Conservation (phyloP, 345 rosid species). For the Dovyalis caffra region DNA sequence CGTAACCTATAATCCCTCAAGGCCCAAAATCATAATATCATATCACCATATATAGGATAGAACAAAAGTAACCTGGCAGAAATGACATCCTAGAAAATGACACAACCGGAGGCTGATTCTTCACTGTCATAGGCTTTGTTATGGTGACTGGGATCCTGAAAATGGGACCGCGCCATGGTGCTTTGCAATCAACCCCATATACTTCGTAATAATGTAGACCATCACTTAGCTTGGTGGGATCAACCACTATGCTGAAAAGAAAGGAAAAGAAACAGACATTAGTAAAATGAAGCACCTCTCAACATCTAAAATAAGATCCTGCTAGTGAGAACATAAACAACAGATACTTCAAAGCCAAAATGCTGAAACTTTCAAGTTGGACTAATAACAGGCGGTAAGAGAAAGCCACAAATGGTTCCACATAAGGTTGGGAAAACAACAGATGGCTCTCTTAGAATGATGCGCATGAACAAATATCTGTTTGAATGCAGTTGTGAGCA, state of each 20-base stretch:
- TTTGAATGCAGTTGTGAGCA: background rate
- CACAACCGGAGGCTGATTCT: conserved; percentile 61
- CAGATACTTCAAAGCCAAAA: background rate
- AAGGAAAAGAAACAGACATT: background rate
- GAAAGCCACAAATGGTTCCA: too few relatives aligned
- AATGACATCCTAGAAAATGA: conserved; percentile 77
- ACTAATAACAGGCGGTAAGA: background rate
- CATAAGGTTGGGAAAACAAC: background rate
- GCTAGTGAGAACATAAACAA: background rate
- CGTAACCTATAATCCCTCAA: background rate
- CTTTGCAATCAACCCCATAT: conserved; percentile 89
- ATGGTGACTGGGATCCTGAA: conserved; percentile 88
- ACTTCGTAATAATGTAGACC: conserved; percentile 95
- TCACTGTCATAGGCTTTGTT: conserved; percentile 68
- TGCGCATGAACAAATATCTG: background rate
- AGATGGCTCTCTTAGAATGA: background rate
- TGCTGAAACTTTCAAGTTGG: background rate
- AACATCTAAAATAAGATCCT: background rate
- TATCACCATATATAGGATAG: background rate
- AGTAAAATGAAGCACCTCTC: background rate
- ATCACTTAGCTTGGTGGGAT: conserved; percentile 74
- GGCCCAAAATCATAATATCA: background rate
- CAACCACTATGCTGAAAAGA: conserved; percentile 81
- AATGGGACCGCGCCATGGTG: conserved; percentile 90
- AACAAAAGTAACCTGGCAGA: conserved; percentile 57